Conservation (phyloP, 345 rosid genomes). For the Trapa bicornis region DNA sequence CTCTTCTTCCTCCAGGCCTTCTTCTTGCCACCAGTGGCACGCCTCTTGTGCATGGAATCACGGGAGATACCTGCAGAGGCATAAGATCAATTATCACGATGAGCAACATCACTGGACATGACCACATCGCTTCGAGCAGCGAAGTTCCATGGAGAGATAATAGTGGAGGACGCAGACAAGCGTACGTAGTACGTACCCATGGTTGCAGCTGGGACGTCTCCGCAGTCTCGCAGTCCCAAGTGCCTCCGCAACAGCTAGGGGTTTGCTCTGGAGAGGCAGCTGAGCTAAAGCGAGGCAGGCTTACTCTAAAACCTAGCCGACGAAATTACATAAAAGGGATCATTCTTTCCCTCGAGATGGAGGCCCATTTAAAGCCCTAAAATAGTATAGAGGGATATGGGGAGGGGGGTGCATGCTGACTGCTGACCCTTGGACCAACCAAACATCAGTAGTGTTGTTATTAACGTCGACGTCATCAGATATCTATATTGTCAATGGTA, state of each 20-base stretch:
- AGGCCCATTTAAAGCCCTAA: not conserved
- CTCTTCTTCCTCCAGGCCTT: constrained; percentile 93
- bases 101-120: not conserved
- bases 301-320: constrained; percentile 22
- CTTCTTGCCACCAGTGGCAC: constrained; percentile 90
- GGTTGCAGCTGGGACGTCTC: constrained; percentile 12
- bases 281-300: not conserved
- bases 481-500: no score
- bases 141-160: not conserved
- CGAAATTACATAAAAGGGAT: constrained; percentile 15
- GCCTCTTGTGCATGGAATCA: constrained; percentile 88
- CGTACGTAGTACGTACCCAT: constrained; percentile 23
- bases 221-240: constrained; percentile 4
- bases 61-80: constrained; percentile 52
- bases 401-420: no score
- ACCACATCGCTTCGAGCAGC: not conserved
- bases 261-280: not conserved
- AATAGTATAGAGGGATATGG: not conserved
- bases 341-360: not conserved
- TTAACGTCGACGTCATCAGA: not conserved
- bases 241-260: not conserved
- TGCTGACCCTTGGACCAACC: not conserved
- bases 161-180: not conserved
- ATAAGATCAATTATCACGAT: not conserved
- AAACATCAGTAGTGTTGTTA: not conserved